Evolutionary conservation across 768 basidiomycete genomes (phyloP).

Genomic region (Basidioascus undulatus): DNA sequence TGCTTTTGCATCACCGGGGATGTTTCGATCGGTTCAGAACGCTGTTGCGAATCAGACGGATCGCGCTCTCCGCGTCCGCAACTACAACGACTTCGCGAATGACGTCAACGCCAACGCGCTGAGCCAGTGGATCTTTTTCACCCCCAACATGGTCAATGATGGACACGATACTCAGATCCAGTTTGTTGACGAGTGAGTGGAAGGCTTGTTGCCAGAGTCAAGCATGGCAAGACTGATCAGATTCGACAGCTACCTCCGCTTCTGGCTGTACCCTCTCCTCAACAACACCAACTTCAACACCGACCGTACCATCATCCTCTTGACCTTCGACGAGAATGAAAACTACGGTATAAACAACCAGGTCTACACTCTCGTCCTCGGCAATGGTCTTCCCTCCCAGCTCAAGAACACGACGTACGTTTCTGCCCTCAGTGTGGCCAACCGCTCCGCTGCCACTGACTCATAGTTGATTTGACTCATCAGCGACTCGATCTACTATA

Average conservation of each 20-base stretch:
- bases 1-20: too few species aligned
- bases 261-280: constrained; percentile 31
- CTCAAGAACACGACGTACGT: constrained; percentile 24
- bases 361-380: constrained; percentile 23
- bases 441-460: too few species aligned
- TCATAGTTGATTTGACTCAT: too few species aligned
- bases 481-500: constrained; percentile 33
- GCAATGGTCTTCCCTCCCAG: constrained; percentile 24
- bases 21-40: too few species aligned
- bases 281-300: constrained; percentile 30
- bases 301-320: constrained; percentile 27
- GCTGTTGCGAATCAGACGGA: constrained; percentile 24
- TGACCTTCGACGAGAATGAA: constrained; percentile 40
- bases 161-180: too few species aligned
- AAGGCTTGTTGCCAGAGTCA: too few species aligned
- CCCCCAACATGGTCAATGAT: constrained; percentile 33
- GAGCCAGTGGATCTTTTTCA: constrained; percentile 38
- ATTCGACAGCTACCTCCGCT: too few species aligned
- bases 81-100: constrained; percentile 36
- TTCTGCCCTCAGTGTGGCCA: too few species aligned
- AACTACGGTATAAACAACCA: constrained; percentile 20
- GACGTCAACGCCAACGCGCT: constrained; percentile 29
- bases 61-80: constrained; percentile 27
- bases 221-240: too few species aligned
- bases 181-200: too few species aligned